A percentile compares a stretch with the other conserved stretches of the same genome.
phyloP scores from a whole-genome alignment of 768 basidiomycete genomes.

The Tephrocybe sp. region DNA sequence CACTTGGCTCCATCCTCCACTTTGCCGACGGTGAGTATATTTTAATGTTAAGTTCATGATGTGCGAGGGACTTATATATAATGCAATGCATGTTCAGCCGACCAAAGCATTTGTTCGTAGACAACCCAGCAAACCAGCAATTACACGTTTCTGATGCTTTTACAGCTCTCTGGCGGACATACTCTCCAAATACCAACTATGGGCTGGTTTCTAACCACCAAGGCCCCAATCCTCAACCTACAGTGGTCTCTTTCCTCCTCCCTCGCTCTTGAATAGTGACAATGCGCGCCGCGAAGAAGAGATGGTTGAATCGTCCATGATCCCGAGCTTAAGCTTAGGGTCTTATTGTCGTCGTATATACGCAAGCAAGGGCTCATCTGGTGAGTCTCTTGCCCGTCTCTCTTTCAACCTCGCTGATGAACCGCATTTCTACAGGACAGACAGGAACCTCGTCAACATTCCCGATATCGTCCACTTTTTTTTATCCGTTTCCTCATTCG shows the following conservation, averaged over 20 bases:
- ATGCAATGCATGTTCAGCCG: conserved; percentile 86
- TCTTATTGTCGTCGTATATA: conserved; percentile 73
- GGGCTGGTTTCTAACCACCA: conserved; percentile 78
- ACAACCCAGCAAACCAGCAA: background rate
- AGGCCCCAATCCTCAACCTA: conserved; percentile 89
- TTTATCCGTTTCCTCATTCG: conserved; percentile 65
- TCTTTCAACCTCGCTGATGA: background rate
- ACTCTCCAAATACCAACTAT: conserved; percentile 91
- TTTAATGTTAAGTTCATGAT: no score
- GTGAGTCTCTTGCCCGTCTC: conserved; percentile 37
- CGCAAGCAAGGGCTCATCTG: conserved; percentile 67
- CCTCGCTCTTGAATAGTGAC: conserved; percentile 35
- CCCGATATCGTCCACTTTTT: conserved; percentile 50
- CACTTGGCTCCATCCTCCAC: no score
- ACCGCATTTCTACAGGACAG: conserved; percentile 30
- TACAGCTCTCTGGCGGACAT: conserved; percentile 86
- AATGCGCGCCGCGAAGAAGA: conserved; percentile 40
- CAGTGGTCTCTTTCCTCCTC: conserved; percentile 83
- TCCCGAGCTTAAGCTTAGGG: conserved; percentile 53
- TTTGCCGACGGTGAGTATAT: no score
- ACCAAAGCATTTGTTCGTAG: conserved; percentile 85
- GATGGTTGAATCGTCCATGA: conserved; percentile 55
- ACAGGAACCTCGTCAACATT: no score
- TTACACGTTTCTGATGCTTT: conserved; percentile 4
- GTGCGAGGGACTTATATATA: no score